A percentile compares a stretch with the other conserved stretches of the same genome.
Evolutionary conservation across 768 basidiomycete species (phyloP).

Genomic region (Tricholoma terreum): DNA sequence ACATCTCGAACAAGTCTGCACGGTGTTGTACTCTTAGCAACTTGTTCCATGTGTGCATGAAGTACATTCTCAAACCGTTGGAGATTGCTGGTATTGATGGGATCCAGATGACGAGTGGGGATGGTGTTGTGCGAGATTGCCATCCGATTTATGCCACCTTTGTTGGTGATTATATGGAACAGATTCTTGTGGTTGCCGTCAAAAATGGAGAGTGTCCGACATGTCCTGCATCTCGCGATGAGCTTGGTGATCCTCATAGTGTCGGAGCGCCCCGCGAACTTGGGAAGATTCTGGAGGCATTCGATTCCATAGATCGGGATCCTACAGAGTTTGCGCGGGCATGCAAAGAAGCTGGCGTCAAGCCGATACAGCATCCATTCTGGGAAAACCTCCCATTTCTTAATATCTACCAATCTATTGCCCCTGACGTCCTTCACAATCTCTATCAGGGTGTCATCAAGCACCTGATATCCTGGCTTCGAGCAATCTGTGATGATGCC

Average conservation of each 20-base stretch:
- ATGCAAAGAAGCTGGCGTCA: constrained; percentile 19
- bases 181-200: constrained; percentile 31
- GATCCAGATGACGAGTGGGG: constrained; percentile 25
- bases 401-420: too few species aligned
- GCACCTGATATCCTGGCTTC: too few species aligned
- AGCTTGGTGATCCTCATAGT: constrained; percentile 16
- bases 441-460: too few species aligned
- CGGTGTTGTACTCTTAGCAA: constrained; percentile 24
- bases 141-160: too few species aligned
- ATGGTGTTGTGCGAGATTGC: constrained; percentile 27
- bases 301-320: constrained; percentile 22
- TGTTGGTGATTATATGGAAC: constrained; percentile 42
- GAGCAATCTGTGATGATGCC: constrained; percentile 14
- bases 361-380: constrained; percentile 21
- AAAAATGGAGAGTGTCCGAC: constrained; percentile 26
- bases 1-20: constrained; percentile 25
- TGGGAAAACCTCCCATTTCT: constrained; percentile 29
- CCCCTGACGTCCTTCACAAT: too few species aligned
- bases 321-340: constrained; percentile 9
- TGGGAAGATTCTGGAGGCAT: too few species aligned
- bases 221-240: constrained; percentile 16
- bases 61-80: too few species aligned
- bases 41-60: constrained; percentile 37
- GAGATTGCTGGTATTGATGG: constrained; percentile 19
- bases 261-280: constrained; percentile 5